Percentiles rank a stretch among this genome's conserved stretches.
phyloP scores from a whole-genome alignment of 371 early-diverging fungal species.

The Entomophthora muscae region DNA sequence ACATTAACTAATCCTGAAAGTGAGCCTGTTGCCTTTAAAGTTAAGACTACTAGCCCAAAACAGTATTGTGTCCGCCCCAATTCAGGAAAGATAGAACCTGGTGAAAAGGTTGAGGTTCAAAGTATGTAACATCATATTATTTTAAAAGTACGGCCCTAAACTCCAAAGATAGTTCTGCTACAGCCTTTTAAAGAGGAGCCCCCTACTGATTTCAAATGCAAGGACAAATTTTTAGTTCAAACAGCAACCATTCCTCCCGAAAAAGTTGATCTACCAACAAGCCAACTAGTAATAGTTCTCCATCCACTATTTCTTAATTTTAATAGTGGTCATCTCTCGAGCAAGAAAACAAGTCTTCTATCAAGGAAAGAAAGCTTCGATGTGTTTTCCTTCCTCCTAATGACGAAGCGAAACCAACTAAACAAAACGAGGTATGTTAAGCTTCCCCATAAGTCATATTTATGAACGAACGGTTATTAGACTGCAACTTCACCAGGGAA shows the following conservation, averaged over 20 bases:
- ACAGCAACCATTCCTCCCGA: conserved; percentile 46
- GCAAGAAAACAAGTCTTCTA: conserved; percentile 21
- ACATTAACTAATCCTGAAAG: conserved; percentile 46
- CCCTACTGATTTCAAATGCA: conserved; percentile 60
- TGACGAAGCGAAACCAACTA: neutral
- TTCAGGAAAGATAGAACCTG: conserved; percentile 67
- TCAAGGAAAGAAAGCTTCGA: conserved; percentile 42
- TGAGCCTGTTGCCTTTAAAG: conserved; percentile 72
- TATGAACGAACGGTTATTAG: neutral
- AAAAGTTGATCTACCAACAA: conserved; percentile 17
- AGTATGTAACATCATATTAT: conserved; percentile 20
- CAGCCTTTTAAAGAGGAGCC: conserved; percentile 78
- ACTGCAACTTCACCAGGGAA: neutral
- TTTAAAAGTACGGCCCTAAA: neutral
- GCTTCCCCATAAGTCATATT: too few species aligned
- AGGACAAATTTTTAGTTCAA: conserved; percentile 90
- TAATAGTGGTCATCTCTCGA: conserved; percentile 37
- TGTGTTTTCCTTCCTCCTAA: conserved; percentile 27
- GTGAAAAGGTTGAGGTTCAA: conserved; percentile 51
- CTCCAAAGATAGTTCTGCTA: conserved; percentile 43
- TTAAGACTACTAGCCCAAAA: conserved; percentile 96
- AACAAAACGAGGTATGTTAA: neutral
- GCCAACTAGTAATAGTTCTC: conserved; percentile 22
- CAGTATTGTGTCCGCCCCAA: conserved; percentile 95
- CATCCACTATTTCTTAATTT: neutral